Evolutionary conservation across 768 basidiomycete genomes (phyloP), one percentile per base, ranked within the genome.

Genomic region (Leccinum broughii): DNA sequence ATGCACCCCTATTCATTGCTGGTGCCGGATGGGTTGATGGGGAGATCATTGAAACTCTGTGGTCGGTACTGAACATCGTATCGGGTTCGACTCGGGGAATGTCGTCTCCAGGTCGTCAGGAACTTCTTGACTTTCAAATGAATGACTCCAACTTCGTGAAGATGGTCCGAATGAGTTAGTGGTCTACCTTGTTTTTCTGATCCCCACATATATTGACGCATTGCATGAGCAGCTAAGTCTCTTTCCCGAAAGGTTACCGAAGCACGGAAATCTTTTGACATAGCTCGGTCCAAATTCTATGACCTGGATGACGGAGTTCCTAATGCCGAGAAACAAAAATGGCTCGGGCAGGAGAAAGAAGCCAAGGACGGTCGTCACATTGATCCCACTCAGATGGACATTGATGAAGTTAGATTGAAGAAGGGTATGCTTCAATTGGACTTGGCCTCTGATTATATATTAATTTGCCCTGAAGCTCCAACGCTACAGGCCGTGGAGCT

Each of bases 91-190:
- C 60, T 1, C 1, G 35, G 6, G 50, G 56, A 2, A 57, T 57
- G 55, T 22, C 44, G 0, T 26, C 58, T 0, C 2, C 61, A 1
- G 50, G 59, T 11, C 3, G 41, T 1, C 61, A 62, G 20, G 34
- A 62, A n/a, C 3, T 60, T 0, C 20, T 62, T 0, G 57, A 62
- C 9, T 62, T 55, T 10, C 57, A 62, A 9, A 55, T 62, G 54
- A 62, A 56, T 37, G 55, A 62, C 30, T 62, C 51, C 0, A 62
- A 62, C 14, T 62, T 54, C 6, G 37, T 53, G 26, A 59, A 62
- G 10, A 62, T 62, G 51, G 37, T 60, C 1, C 1, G 6, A 11
- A 62, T 62, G 46, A 14, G 48, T 49, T 0, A 6, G 48, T 14
- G 14, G 30, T 30, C 7, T 28, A 6, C 5, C 28, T 8, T 28